A percentile compares a stretch with the other conserved stretches of the same genome.
These are phyloP conservation scores for Eustoma russellianum DNA, from an alignment of 257 asterid genomes.

Conservation along the genomic window DNA sequence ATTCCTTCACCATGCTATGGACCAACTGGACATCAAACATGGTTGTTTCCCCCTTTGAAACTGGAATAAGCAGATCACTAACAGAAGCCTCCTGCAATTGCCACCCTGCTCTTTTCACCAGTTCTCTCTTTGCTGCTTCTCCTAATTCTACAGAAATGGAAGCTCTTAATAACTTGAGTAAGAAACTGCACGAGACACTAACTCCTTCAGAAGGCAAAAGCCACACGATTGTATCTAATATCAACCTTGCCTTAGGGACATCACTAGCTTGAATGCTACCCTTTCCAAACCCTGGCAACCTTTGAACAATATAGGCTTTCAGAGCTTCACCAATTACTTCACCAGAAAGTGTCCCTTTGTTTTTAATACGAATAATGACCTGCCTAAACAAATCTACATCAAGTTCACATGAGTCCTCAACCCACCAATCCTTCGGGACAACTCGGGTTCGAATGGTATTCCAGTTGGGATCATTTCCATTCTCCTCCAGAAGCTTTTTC, in stretches of 20 bases:
- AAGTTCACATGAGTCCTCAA: constrained; percentile 78
- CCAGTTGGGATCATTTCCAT: constrained; percentile 50
- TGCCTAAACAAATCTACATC: constrained; percentile 69
- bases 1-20: constrained; percentile 58
- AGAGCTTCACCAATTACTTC: constrained; percentile 88
- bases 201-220: constrained; percentile 80
- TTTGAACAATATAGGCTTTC: constrained; percentile 69
- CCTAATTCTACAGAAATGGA: constrained; percentile 57
- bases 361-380: constrained; percentile 42
- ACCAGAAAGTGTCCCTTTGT: constrained; percentile 35
- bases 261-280: constrained; percentile 42
- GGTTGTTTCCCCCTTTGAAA: constrained; percentile 40
- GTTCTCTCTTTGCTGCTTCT: constrained; percentile 39
- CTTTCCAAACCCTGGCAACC: constrained; percentile 61
- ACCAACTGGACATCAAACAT: constrained; percentile 52
- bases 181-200: constrained; percentile 65
- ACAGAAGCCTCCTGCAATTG: constrained; percentile 90
- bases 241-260: constrained; percentile 33
- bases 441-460: constrained; percentile 39
- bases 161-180: constrained; percentile 75
- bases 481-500: constrained; percentile 66
- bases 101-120: constrained; percentile 63
- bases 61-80: constrained; percentile 58
- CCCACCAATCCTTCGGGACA: constrained; percentile 96
- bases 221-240: constrained; percentile 60